Conservation (phyloP, 2,329 filamentous ascomycete genomes). For the Emmonsiellopsis sp. region DNA sequence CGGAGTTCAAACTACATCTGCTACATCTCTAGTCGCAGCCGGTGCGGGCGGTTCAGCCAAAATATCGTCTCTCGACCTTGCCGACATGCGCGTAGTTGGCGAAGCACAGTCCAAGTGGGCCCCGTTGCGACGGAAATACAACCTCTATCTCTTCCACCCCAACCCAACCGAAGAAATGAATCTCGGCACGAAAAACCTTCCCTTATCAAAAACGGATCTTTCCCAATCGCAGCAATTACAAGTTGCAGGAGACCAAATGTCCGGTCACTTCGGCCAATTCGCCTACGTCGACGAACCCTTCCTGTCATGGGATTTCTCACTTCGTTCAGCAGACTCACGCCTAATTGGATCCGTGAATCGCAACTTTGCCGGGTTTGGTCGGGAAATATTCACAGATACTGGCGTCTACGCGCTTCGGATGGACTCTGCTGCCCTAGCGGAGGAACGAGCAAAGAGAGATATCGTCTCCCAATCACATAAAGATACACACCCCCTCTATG, state of each 20-base stretch:
- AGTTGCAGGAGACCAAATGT: constrained; percentile 18
- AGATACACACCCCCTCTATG: constrained; percentile 10
- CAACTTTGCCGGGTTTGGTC: constrained; percentile 53
- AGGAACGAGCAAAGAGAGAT: constrained; percentile 28
- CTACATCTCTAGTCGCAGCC: constrained; percentile 31
- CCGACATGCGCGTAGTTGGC: constrained; percentile 54
- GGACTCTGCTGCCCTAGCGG: constrained; percentile 46
- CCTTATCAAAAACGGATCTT: constrained; percentile 38
- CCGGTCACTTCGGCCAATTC: constrained; percentile 49
- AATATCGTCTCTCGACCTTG: constrained; percentile 45
- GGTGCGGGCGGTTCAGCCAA: constrained; percentile 38
- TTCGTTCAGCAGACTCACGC: constrained; percentile 41
- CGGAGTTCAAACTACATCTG: constrained; percentile 36
- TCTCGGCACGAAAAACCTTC: constrained; percentile 30
- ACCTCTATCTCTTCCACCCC: constrained; percentile 51
- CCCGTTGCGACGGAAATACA: constrained; percentile 54
- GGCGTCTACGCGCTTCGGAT: constrained; percentile 57
- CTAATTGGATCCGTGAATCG: constrained; percentile 55
- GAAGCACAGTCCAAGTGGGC: constrained; percentile 58
- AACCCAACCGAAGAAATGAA: constrained; percentile 28
- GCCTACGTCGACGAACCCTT: constrained; percentile 55
- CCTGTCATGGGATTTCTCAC: constrained; percentile 56
- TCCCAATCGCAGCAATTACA: constrained; percentile 42
- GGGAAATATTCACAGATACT: constrained; percentile 58
- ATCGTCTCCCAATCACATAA: constrained; percentile 30